phyloP scores from a whole-genome alignment of 129 eudicot genomes.

The Flaveria robusta region DNA sequence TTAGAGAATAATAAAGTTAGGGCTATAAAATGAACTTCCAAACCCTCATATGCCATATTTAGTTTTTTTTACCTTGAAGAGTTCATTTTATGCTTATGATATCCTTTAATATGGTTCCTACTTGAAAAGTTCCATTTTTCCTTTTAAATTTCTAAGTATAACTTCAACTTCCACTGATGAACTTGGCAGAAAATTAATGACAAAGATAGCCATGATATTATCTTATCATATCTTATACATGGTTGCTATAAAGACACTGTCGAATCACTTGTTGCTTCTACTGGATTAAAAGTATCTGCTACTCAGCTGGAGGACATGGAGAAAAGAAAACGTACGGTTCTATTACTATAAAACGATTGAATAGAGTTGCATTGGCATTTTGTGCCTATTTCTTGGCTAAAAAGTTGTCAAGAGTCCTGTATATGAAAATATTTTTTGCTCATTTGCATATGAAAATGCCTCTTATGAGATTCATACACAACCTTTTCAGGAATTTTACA shows the following conservation, averaged over 20 bases:
- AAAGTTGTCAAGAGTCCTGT: background rate
- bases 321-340: constrained; percentile 68
- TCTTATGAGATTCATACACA: constrained; percentile 17
- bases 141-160: background rate
- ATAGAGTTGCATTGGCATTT: background rate
- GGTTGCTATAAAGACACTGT: constrained; percentile 82
- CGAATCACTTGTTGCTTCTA: constrained; percentile 61
- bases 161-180: background rate
- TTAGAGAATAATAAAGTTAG: background rate
- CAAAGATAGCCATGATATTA: constrained; percentile 66
- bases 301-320: constrained; percentile 71
- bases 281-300: constrained; percentile 60
- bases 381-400: constrained; percentile 11
- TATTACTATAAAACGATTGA: background rate
- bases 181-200: constrained; percentile 57
- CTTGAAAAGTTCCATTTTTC: background rate
- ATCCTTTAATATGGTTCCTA: background rate
- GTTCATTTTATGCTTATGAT: background rate
- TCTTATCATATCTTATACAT: constrained; percentile 84
- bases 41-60: background rate
- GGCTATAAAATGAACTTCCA: constrained; percentile 5
- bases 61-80: constrained; percentile 5
- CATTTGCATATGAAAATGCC: background rate
- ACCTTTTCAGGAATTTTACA: constrained; percentile 65
- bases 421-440: background rate